Evolutionary conservation across 441 rosid species (phyloP), one percentile per base, ranked within the genome.

Genomic region (Isatis lusitanica): DNA sequence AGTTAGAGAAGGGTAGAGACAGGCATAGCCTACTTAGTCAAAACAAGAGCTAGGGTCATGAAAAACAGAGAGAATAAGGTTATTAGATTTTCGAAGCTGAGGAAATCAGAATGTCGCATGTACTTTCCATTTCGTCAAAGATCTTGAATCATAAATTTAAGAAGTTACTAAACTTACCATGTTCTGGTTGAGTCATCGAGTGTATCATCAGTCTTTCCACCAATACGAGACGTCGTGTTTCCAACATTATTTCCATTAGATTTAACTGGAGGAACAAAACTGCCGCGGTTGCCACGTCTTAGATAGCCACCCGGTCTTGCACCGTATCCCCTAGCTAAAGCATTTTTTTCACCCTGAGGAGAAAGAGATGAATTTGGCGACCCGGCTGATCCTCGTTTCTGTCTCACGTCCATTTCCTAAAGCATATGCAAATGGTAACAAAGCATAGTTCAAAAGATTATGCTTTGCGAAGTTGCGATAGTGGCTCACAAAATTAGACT

Each of bases 181-280:
- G 83, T 87, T 81, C 82, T 92, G 57, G 97, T 87, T 76, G 97
- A 91, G 70, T 92, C 94, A 67, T 90, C 97, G 58, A 87, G 74
- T 73, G 85, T 78, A 79, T 92, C 97, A 56, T 92, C 96, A 68
- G 82, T 79, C 88, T 87, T 93, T 83, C 92, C 98, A 71, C 79
- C 75, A 74, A 65, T 76, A 66, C 91, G 81, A 74, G 99, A 78
- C 35, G 85, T 90, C 85, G 78, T 76, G 79, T 82, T 92, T 74
- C 97, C 98, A 63, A 51, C 57, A 78, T 63, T 84, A 69, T 79
- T 77, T 74, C 77, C 80, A 74, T 87, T 87, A 16, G 93, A 80
- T 85, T 69, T 92, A 81, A 92, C 86, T 15, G 97, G 97, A 52
- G 99, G 97, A 71, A 95, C 83, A 80, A 95, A 95, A 81, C 81